Base-by-base conservation (phyloP, 768 basidiomycete genomes). In the Calocybe cyanea region DNA sequence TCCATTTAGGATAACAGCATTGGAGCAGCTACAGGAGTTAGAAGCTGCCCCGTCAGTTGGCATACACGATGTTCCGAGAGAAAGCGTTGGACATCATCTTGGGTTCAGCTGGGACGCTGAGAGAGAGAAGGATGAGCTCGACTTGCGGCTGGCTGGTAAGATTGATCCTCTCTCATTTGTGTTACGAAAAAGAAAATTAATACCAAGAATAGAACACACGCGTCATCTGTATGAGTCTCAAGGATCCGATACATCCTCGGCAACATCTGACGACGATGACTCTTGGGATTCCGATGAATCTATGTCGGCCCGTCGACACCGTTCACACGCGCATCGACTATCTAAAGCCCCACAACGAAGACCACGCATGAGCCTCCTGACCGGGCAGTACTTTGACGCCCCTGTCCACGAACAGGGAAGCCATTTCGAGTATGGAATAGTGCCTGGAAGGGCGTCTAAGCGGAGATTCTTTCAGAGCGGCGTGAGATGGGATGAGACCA, bases 11-110 rank as follows among this genome's bases (percentile, higher is more conserved):
- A 58, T 55, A 24, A 64, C 60, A 37, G 75, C 73, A 33, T 54
- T 75, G 28, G 63, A 72, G 45, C 70, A 72, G 43, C 51, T 69
- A 13, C 62, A 62, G 71, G 80, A 68, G 50, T 68, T 63, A 17
- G 38, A 17, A 7, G 30, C 48, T 60, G 91, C 89, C 0, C 96
- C 96, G 0, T 90, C 90, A 2, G 90, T 91, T 0, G 83, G 80
- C 36, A 77, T 95, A 72, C 91, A 93, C 15, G 81, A 86, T 39
- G 85, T 91, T 0, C 92, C 93, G 0, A 61, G 75, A 38, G 81
- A 89, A 54, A 81, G 80, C 24, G 54, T 95, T 4, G 77, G 73
- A 2, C 65, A 72, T 25, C 82, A 88, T 51, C 68, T 89, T 4
- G 80, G 80, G 0, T 71, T 86, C 47, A 68, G 67, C 9, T 62